Base-by-base conservation (phyloP, 805 yeast genomes). In the Yarrowia divulgata region DNA sequence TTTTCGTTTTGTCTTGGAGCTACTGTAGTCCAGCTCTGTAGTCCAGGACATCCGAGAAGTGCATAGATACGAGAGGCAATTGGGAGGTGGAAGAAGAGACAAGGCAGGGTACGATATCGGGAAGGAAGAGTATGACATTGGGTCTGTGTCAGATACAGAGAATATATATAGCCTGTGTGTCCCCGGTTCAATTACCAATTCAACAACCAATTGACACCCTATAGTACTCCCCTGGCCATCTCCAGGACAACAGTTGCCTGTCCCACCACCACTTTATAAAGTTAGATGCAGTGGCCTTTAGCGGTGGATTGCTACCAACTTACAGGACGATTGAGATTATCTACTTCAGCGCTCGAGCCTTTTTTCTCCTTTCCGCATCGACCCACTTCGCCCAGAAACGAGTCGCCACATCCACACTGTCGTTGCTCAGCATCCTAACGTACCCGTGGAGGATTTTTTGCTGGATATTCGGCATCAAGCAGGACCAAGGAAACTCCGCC, bases 361-460 rank as follows among this genome's bases (percentile, higher is more conserved):
- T 57, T 55, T 55, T 13, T 55, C 46, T 55, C 35, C 43, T 16
- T 35, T 40, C 48, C 35, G 3, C 48, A 57, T 48, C 63, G 63
- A 57, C 63, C 35, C n/a, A 35, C 32, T 34, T 34, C 37, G 29
- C 29, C 14, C 3, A 7, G 8, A 18, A 3, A 29, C 37, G 23
- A 57, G 63, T 57, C 63, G 62, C 62, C 63, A 35, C 13, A 8
- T 14, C 37, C 48, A 57, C 46, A 57, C 63, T 57, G 63, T 57
- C 63, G 63, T 29, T 57, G 23, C 48, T 57, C 63, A 40, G 63
- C 48, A 40, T 57, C 9, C 63, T 57, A 8, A 40, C 63, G 63
- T 57, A 57, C 63, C 63, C 63, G 48, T 57, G 63, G 63, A 57
- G 63, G 63, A 57, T 57, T 42, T 40, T 57, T 57, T 57, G 63